These are phyloP conservation scores for Annulohypoxylon truncatum DNA, from an alignment of 2,329 filamentous ascomycete species.

Conservation along the genomic window DNA sequence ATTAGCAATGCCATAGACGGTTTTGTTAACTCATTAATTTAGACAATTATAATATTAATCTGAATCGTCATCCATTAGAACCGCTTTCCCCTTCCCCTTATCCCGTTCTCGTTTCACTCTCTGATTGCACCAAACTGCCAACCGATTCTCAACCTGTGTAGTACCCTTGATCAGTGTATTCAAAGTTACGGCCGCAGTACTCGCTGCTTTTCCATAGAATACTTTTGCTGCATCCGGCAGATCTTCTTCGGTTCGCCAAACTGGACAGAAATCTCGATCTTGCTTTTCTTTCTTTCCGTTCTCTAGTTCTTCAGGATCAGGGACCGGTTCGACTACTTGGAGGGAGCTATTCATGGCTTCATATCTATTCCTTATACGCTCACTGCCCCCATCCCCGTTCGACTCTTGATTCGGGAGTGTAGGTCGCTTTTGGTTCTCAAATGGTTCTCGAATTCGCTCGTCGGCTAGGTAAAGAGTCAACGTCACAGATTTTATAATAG, in stretches of 20 bases:
- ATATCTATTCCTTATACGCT: constrained; percentile 39
- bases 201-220: constrained; percentile 58
- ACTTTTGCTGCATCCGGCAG: constrained; percentile 55
- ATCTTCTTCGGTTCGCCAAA: constrained; percentile 55
- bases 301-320: constrained; percentile 29
- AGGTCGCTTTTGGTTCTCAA: constrained; percentile 36
- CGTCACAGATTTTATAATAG: not conserved
- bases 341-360: constrained; percentile 37
- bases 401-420: constrained; percentile 8
- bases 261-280: constrained; percentile 48
- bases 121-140: constrained; percentile 51
- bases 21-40: not conserved
- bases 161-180: constrained; percentile 52
- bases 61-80: constrained; percentile 22
- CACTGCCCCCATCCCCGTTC: constrained; percentile 5
- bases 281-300: constrained; percentile 41
- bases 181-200: constrained; percentile 52
- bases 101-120: constrained; percentile 44
- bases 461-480: constrained; percentile 35
- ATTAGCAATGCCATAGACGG: not conserved
- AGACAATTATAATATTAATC: constrained; percentile 5
- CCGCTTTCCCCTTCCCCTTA: constrained; percentile 40
- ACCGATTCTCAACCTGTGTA: constrained; percentile 52
- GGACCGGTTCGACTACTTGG: constrained; percentile 28
- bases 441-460: constrained; percentile 44